phyloP scores from a whole-genome alignment of 2,329 filamentous ascomycete species.

The Neofusicoccum sp. region DNA sequence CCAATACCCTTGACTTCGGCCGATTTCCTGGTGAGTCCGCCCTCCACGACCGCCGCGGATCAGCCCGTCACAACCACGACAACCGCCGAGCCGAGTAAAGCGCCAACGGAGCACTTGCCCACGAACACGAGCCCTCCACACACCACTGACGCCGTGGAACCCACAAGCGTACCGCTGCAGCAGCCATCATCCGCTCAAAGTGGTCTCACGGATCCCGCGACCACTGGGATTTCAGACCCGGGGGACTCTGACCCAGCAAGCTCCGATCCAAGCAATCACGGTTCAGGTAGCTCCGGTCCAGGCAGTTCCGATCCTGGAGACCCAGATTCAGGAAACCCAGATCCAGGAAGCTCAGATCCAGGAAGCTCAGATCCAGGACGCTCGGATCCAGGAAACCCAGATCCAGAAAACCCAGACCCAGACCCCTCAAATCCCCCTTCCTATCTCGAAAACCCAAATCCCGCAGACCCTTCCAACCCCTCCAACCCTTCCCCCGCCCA shows the following conservation, averaged over 20 bases:
- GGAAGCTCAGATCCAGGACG: background rate
- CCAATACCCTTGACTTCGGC: background rate
- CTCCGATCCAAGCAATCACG: background rate
- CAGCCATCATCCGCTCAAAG: background rate
- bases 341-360: background rate
- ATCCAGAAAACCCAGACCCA: background rate
- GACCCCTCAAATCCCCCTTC: background rate
- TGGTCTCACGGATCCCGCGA: background rate
- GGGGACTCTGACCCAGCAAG: background rate
- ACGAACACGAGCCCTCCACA: background rate
- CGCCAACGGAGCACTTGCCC: background rate
- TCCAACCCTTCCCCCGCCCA: background rate
- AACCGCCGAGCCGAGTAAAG: background rate
- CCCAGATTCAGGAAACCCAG: background rate
- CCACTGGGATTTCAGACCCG: background rate
- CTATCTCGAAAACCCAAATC: background rate
- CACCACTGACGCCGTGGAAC: background rate
- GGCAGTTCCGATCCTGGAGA: background rate
- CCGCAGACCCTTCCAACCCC: background rate
- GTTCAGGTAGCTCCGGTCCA: background rate
- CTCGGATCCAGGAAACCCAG: background rate
- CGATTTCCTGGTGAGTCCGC: background rate
- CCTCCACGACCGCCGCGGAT: background rate
- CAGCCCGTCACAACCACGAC: background rate
- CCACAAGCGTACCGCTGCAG: background rate